phyloP scores from a whole-genome alignment of 192 early-diverging fungal species.

The Geosiphon pyriformis region DNA sequence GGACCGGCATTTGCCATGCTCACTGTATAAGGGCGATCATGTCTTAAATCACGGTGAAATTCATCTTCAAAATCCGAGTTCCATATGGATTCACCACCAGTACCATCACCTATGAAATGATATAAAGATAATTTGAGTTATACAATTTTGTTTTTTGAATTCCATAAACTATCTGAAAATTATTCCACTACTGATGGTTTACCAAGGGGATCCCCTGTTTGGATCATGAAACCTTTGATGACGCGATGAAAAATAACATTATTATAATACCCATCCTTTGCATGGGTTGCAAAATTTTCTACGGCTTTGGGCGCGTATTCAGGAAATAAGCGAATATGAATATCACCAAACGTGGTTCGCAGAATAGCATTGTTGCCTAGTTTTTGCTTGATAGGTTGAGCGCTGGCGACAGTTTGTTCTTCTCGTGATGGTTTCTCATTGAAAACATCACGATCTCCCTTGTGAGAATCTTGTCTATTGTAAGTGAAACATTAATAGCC shows the following conservation, averaged over 20 bases:
- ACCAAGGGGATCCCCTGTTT: constrained; percentile 85
- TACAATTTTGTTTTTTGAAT: too few species aligned
- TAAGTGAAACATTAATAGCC: not conserved
- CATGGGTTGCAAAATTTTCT: constrained; percentile 87
- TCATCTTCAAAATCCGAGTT: constrained; percentile 93
- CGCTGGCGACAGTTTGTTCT: constrained; percentile 85
- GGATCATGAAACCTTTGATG: constrained; percentile 96
- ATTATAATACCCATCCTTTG: constrained; percentile 86
- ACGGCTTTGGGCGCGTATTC: constrained; percentile 90
- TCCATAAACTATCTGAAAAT: too few species aligned
- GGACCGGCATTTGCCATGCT: constrained; percentile 95
- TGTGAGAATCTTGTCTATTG: constrained; percentile 38
- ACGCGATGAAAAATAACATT: constrained; percentile 94
- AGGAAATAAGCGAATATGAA: constrained; percentile 82
- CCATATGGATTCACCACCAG: constrained; percentile 91
- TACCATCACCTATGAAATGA: constrained; percentile 68
- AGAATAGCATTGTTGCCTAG: constrained; percentile 71
- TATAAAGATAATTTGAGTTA: too few species aligned
- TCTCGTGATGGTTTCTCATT: constrained; percentile 96
- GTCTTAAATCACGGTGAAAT: constrained; percentile 69
- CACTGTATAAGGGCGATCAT: constrained; percentile 86
- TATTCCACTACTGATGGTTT: too few species aligned
- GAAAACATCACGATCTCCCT: constrained; percentile 84
- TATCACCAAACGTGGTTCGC: constrained; percentile 89
- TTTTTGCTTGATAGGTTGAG: constrained; percentile 52